A percentile compares a stretch with the other conserved stretches of the same genome.
Evolutionary conservation across 202 grass and related monocot species (phyloP).

Genomic region (Hordeum pubiflorum): DNA sequence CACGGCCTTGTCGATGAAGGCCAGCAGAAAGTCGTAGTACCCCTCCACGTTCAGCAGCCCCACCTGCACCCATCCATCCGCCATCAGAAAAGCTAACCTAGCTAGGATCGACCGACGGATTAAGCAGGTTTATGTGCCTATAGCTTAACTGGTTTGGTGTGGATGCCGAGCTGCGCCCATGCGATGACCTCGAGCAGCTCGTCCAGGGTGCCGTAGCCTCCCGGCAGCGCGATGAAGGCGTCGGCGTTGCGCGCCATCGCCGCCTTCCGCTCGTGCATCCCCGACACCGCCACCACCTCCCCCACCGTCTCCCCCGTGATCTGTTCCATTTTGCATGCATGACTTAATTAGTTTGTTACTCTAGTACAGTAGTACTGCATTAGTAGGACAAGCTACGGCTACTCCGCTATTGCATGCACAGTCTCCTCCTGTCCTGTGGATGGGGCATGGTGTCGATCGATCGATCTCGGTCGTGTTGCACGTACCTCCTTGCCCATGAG

Average conservation of each 20-base stretch:
- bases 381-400: too few species aligned
- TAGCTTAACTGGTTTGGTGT: slow-evolving; percentile 67
- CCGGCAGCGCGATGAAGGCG: slow-evolving; percentile 92
- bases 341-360: too few species aligned
- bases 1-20: slow-evolving; percentile 92
- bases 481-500: slow-evolving; percentile 87
- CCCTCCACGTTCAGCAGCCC: slow-evolving; percentile 93
- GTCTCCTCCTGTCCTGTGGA: neutral
- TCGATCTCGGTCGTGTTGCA: neutral
- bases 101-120: too few species aligned
- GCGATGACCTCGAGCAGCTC: slow-evolving; percentile 88
- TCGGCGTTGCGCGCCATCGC: slow-evolving; percentile 81
- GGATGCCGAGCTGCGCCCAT: slow-evolving; percentile 97
- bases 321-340: slow-evolving; percentile 12
- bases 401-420: too few species aligned
- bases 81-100: neutral
- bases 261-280: slow-evolving; percentile 96
- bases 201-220: slow-evolving; percentile 92
- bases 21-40: slow-evolving; percentile 81
- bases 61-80: slow-evolving; percentile 31
- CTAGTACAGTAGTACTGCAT: too few species aligned
- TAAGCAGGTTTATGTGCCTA: too few species aligned
- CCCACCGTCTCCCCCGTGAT: slow-evolving; percentile 82
- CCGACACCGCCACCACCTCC: slow-evolving; percentile 62
- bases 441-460: too few species aligned